A percentile compares a stretch with the other conserved stretches of the same genome.
Evolutionary conservation across 2,329 filamentous ascomycete species (phyloP).

Genomic region (Fusarium coffeatum): DNA sequence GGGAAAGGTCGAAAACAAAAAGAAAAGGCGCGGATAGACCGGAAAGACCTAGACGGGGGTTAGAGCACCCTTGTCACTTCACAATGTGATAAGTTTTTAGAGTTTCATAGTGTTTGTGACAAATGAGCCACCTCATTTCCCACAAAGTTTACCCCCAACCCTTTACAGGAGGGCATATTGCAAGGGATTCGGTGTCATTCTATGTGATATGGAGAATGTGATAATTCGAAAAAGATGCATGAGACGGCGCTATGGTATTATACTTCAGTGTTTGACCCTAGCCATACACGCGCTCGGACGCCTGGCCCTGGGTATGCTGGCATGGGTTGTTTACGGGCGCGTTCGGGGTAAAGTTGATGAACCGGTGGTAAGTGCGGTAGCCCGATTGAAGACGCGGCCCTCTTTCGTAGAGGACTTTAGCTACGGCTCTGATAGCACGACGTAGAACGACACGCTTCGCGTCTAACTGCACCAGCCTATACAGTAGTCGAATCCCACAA

Average conservation of each 20-base stretch:
- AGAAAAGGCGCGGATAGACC: not conserved
- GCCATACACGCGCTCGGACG: not conserved
- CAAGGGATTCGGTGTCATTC: not conserved
- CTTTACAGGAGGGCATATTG: not conserved
- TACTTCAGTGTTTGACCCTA: not conserved
- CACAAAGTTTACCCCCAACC: not conserved
- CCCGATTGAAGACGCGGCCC: not conserved
- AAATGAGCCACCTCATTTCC: not conserved
- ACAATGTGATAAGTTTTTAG: not conserved
- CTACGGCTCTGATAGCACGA: not conserved
- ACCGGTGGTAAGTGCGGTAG: not conserved
- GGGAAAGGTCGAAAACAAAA: not conserved
- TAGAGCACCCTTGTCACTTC: not conserved
- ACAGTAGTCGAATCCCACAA: not conserved
- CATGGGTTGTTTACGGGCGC: not conserved
- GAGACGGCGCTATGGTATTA: not conserved
- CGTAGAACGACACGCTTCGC: not conserved
- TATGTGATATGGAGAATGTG: not conserved
- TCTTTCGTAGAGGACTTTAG: not conserved
- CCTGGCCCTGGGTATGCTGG: not conserved
- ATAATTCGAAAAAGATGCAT: not conserved
- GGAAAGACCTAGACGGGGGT: not conserved
- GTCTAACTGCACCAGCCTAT: not conserved
- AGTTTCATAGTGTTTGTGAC: not conserved
- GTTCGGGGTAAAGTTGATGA: not conserved